Evolutionary conservation across 768 basidiomycete genomes (phyloP), one percentile per base, ranked within the genome.

Genomic region (Phlegmacium glaucopus): DNA sequence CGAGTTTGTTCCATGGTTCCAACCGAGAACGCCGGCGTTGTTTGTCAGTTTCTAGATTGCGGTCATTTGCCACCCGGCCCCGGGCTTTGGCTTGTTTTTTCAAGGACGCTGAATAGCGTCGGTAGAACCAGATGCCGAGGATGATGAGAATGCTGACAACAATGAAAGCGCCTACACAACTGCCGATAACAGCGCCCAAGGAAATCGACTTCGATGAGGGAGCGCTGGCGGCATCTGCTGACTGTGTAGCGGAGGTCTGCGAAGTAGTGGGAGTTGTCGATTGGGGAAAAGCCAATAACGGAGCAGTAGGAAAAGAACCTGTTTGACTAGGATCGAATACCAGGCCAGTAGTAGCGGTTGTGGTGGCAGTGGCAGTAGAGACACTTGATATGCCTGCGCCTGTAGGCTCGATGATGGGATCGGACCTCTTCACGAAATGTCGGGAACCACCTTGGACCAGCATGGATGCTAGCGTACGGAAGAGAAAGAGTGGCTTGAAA

Each of bases 121-220:
- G 72, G 63, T 80, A 82, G 47, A 80, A 72, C 68, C 75, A 78
- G 36, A 84, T 47, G 35, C 66, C 77, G 44, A 84, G 64, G 9
- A 81, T 54, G 35, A 79, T 70, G 40, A 87, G 62, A 16, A 77
- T 61, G 27, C 73, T 57, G 26, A 75, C 70, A 38, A 82, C 77
- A 32, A 76, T 75, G 55, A 86, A 74, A 18, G 82, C 79, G 4
- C 76, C 85, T 1, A 85, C 67, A 52, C 85, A 87, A 16, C 75
- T 74, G 4, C 76, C 85, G 28, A 88, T 69, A 28, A 85, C 83
- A 5, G 81, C 77, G 48, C 74, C 30, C 39, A 42, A 9, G 4
- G 44, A 37, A 18, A n/a, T 39, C 3, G 57, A 48, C 3, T 58
- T 27, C 12, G 54, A 9, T 4, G 53, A 25, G 17, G 45, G 35